Conservation (phyloP, 371 early-diverging fungal species). For the Parasitella parasitica region DNA sequence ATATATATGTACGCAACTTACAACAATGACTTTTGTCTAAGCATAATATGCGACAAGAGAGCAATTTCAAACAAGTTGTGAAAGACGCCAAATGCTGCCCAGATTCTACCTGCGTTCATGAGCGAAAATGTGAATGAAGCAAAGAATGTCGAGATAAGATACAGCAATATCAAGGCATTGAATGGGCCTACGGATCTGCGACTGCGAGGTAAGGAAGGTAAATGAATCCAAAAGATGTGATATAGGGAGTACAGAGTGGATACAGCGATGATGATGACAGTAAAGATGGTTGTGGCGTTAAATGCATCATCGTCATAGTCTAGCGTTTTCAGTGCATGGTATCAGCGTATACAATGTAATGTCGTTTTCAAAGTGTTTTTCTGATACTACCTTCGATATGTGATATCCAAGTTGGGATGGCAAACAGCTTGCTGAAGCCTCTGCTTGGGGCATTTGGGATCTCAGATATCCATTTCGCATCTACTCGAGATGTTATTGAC, state of each 20-base stretch:
- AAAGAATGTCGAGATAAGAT: constrained; percentile 39
- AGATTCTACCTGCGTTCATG: constrained; percentile 51
- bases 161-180: constrained; percentile 33
- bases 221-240: constrained; percentile 3
- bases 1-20: background rate
- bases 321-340: constrained; percentile 1
- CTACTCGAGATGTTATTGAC: background rate
- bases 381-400: constrained; percentile 22
- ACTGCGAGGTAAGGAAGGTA: constrained; percentile 7
- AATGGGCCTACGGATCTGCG: constrained; percentile 17
- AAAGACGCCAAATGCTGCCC: constrained; percentile 49
- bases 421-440: constrained; percentile 21
- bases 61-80: constrained; percentile 51
- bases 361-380: background rate
- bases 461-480: constrained; percentile 25
- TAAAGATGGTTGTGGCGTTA: constrained; percentile 23
- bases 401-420: constrained; percentile 29
- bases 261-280: constrained; percentile 11
- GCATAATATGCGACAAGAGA: constrained; percentile 23
- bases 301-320: constrained; percentile 25
- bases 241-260: constrained; percentile 14
- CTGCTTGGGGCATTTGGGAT: constrained; percentile 20
- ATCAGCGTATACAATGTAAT: too few relatives aligned
- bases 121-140: constrained; percentile 37
- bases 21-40: constrained; percentile 15